Conservation (phyloP, 2,329 filamentous ascomycete species). For the Talaromyces pinophilus region DNA sequence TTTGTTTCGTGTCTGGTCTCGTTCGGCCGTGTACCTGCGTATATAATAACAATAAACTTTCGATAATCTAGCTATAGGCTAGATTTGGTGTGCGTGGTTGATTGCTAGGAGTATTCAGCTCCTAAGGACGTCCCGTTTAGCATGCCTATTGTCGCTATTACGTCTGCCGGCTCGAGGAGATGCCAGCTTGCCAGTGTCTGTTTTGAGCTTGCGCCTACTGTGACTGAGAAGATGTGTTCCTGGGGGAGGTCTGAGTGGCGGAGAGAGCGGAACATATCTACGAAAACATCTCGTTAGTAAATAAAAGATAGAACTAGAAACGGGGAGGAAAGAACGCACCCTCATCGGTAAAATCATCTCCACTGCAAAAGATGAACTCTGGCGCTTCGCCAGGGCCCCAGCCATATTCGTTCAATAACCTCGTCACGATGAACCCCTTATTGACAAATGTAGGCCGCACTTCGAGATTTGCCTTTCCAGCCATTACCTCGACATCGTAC, state of each 20-base stretch:
- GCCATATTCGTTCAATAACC: constrained; percentile 73
- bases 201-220: constrained; percentile 88
- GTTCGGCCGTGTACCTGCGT: constrained; percentile 8
- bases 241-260: constrained; percentile 56
- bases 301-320: neutral
- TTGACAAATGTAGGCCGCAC: constrained; percentile 97
- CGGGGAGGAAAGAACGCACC: constrained; percentile 56
- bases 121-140: constrained; percentile 48
- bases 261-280: constrained; percentile 82
- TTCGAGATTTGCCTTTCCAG: constrained; percentile 93
- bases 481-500: constrained; percentile 95
- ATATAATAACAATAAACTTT: neutral
- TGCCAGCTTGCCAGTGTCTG: constrained; percentile 90
- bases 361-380: constrained; percentile 86
- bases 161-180: constrained; percentile 81
- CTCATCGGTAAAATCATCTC: constrained; percentile 97
- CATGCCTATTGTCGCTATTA: constrained; percentile 66
- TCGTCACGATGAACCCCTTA: constrained; percentile 92
- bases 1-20: neutral
- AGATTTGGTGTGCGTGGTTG: neutral
- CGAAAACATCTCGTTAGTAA: constrained; percentile 9
- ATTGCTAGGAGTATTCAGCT: constrained; percentile 20
- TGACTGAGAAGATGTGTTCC: constrained; percentile 82
- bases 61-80: neutral
- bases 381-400: constrained; percentile 58